phyloP scores from a whole-genome alignment of 805 yeast genomes.

The Zygoascus ofunaensis region DNA sequence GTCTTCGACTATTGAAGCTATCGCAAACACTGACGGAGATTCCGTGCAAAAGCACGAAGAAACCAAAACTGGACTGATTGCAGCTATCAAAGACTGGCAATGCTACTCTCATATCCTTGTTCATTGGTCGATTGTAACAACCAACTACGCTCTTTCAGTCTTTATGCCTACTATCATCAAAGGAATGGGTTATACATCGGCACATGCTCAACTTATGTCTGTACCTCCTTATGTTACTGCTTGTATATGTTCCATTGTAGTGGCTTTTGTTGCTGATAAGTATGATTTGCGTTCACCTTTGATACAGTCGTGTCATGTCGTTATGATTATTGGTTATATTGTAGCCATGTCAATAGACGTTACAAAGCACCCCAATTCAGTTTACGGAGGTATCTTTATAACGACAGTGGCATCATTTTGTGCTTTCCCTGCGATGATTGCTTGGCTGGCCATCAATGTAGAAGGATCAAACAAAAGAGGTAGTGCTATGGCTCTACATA shows the following conservation, averaged over 20 bases:
- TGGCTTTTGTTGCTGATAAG: conserved; percentile 23
- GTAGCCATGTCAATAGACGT: conserved; percentile 41
- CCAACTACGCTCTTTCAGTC: conserved; percentile 31
- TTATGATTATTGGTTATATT: conserved; percentile 30
- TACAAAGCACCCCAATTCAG: conserved; percentile 28
- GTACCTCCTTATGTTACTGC: conserved; percentile 30
- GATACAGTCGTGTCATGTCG: conserved; percentile 17
- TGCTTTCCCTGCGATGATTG: conserved; percentile 50
- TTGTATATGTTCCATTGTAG: conserved; percentile 23
- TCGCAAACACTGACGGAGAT: neutral
- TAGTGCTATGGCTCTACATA: conserved; percentile 44
- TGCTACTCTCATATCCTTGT: conserved; percentile 35
- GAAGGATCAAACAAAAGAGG: conserved; percentile 50
- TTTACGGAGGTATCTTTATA: conserved; percentile 52
- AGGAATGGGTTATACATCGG: conserved; percentile 51
- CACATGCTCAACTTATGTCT: conserved; percentile 34
- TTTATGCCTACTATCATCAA: conserved; percentile 49
- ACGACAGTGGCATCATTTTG: conserved; percentile 45
- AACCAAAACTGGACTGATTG: neutral
- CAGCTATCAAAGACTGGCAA: conserved; percentile 16
- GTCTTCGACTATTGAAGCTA: neutral
- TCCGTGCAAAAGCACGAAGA: neutral
- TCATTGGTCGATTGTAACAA: conserved; percentile 47
- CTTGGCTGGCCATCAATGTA: conserved; percentile 50
- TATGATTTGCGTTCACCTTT: conserved; percentile 28